These are phyloP conservation scores for Pilaira anomala DNA, from an alignment of 192 early-diverging fungal species.

Conservation along the genomic window DNA sequence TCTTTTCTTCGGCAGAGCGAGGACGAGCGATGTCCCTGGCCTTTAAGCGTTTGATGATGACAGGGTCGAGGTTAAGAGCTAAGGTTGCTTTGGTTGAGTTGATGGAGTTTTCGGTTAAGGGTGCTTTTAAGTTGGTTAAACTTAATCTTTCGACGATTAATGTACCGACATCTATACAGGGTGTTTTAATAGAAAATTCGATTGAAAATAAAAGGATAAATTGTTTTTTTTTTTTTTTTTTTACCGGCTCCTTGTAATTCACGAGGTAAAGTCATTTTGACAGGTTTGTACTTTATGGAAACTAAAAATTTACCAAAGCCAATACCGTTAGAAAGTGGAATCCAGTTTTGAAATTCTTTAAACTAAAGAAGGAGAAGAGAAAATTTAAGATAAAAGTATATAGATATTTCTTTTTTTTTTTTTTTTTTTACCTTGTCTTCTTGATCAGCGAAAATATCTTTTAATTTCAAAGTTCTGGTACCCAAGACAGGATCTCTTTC, in stretches of 20 bases:
- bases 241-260: constrained; percentile 19
- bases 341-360: constrained; percentile 24
- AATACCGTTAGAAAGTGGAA: constrained; percentile 26
- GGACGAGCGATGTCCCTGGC: constrained; percentile 10
- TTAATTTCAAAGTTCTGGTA: constrained; percentile 11
- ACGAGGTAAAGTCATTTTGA: constrained; percentile 21
- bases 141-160: constrained; percentile 20
- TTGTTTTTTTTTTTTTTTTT: constrained; percentile 7
- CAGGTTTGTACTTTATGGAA: constrained; percentile 25
- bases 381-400: background rate
- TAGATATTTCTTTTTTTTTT: constrained; percentile 1
- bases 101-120: background rate
- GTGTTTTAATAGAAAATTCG: background rate
- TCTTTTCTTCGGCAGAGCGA: background rate
- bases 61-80: constrained; percentile 23
- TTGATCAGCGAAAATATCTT: constrained; percentile 12
- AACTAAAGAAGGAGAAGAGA: background rate
- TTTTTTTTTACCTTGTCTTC: constrained; percentile 14
- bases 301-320: constrained; percentile 28
- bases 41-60: constrained; percentile 16
- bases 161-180: constrained; percentile 29
- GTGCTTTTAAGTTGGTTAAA: constrained; percentile 12
- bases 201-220: background rate
- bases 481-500: constrained; percentile 29
- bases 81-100: constrained; percentile 12